Percentiles rank a stretch among this genome's conserved stretches.
Conservation (phyloP, 2,329 filamentous ascomycete species). For the Xylaria sp. region DNA sequence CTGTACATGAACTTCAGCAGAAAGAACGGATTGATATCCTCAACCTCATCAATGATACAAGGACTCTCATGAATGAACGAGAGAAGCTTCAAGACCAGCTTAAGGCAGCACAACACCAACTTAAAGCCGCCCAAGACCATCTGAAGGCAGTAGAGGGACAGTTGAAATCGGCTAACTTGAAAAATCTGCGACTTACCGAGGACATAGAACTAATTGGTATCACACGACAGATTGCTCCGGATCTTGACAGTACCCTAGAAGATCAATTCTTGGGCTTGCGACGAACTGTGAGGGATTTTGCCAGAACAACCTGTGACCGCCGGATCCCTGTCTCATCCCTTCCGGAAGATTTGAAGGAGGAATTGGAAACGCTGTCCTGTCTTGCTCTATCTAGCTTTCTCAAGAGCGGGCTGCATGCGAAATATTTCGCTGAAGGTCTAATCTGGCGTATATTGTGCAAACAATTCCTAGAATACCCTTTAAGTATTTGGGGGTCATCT, state of each 20-base stretch:
- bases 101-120: neutral
- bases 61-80: neutral
- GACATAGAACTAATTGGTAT: conserved; percentile 1
- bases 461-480: neutral
- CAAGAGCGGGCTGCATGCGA: conserved; percentile 10
- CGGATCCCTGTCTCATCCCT: neutral
- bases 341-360: neutral
- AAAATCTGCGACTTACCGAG: neutral
- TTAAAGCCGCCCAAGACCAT: neutral
- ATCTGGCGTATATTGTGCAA: conserved; percentile 14
- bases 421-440: conserved; percentile 10
- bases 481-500: conserved; percentile 1
- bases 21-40: neutral
- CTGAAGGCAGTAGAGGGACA: neutral
- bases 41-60: neutral
- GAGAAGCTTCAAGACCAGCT: neutral
- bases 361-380: neutral
- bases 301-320: neutral
- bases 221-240: neutral
- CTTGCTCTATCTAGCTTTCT: neutral
- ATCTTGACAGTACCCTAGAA: conserved; percentile 5
- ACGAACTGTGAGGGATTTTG: neutral
- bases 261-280: conserved; percentile 9
- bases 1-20: neutral
- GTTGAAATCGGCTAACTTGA: neutral